Conservation (phyloP, 495 filamentous ascomycete species). For the Schizothecium vesticola region DNA sequence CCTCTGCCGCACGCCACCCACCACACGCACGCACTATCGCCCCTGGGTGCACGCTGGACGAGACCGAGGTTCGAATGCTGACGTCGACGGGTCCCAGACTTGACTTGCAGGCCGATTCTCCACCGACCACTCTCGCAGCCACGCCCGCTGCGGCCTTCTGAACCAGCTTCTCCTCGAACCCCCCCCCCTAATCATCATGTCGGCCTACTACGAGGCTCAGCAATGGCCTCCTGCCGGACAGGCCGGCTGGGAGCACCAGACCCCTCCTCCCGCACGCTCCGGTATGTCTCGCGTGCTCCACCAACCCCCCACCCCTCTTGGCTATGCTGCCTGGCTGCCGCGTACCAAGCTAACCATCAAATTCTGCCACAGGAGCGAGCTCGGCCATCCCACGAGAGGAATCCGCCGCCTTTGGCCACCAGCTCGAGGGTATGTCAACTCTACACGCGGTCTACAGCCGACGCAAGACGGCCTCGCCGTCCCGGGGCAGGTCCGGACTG, state of each 20-base stretch:
- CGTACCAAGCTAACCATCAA: conserved; percentile 32
- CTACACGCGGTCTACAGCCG: background rate
- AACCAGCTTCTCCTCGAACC: conserved; percentile 17
- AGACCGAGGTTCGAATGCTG: conserved; percentile 14
- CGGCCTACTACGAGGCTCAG: conserved; percentile 80
- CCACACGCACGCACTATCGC: conserved; percentile 14
- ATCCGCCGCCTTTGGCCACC: conserved; percentile 71
- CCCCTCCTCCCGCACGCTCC: conserved; percentile 78
- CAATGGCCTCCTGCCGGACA: conserved; percentile 64
- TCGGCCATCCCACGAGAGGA: conserved; percentile 75
- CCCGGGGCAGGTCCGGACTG: background rate
- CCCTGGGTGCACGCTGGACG: background rate
- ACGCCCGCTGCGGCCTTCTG: conserved; percentile 32
- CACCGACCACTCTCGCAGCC: conserved; percentile 1
- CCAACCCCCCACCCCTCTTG: background rate
- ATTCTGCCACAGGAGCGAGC: conserved; percentile 57
- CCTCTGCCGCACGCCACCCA: conserved; percentile 7
- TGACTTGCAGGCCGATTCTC: conserved; percentile 18
- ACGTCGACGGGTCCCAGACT: conserved; percentile 10
- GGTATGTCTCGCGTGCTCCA: conserved; percentile 44
- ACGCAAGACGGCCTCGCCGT: background rate
- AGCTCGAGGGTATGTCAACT: conserved; percentile 78
- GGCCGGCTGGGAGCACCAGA: conserved; percentile 72
- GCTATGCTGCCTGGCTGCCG: background rate
- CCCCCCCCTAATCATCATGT: conserved; percentile 51